Conservation (phyloP, 1,139 yeast species). For the Diutina ranongensis region DNA sequence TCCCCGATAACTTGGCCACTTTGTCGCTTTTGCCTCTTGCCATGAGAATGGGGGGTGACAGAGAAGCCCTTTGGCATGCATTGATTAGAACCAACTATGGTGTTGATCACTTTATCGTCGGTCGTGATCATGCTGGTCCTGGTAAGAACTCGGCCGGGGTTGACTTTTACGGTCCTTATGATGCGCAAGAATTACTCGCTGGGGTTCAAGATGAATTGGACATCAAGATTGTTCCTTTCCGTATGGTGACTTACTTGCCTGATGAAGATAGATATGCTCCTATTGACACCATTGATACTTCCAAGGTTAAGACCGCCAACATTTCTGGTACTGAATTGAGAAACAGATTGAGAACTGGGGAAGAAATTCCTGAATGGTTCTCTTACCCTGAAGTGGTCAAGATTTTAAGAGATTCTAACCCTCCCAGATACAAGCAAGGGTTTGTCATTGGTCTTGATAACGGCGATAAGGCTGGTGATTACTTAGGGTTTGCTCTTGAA, state of each 20-base stretch:
- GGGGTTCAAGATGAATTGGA: conserved; percentile 58
- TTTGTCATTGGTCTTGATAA: conserved; percentile 57
- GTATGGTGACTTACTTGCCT: conserved; percentile 94
- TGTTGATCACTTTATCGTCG: conserved; percentile 93
- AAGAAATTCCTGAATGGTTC: conserved; percentile 91
- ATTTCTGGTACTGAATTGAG: conserved; percentile 94
- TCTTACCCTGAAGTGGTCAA: conserved; percentile 93
- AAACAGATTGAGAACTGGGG: conserved; percentile 76
- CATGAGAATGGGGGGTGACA: conserved; percentile 98
- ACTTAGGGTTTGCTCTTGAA: conserved; percentile 71
- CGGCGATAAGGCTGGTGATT: conserved; percentile 23
- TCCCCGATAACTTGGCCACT: conserved; percentile 89
- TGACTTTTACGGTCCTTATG: conserved; percentile 94
- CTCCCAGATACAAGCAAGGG: conserved; percentile 85
- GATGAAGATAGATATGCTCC: conserved; percentile 95
- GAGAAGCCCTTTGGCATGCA: conserved; percentile 98
- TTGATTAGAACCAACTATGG: conserved; percentile 94
- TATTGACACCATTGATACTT: conserved; percentile 72
- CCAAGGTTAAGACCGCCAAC: conserved; percentile 72
- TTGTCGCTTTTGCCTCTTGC: conserved; percentile 85
- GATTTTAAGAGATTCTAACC: conserved; percentile 85
- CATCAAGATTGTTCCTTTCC: conserved; percentile 88
- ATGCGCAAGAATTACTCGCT: conserved; percentile 85
- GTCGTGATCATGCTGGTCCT: conserved; percentile 98
- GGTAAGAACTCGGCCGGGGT: conserved; percentile 89